phyloP scores from a whole-genome alignment of 331 rosid genomes.

The Arachis monticola region DNA sequence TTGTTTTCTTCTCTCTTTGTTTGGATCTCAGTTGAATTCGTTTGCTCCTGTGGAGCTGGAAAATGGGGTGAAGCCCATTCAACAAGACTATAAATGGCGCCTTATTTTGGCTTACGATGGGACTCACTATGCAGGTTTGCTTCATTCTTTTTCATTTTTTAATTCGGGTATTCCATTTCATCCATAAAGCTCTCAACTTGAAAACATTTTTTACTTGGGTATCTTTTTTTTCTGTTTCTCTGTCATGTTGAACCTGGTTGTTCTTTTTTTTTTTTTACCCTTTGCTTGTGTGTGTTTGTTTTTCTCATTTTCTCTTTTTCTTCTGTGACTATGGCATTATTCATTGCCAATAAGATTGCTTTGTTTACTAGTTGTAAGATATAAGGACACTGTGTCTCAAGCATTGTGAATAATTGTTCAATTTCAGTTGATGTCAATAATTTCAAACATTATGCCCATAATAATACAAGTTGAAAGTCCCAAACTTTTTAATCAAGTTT shows the following conservation, averaged over 20 bases:
- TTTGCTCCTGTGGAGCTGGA: slow-evolving; percentile 38
- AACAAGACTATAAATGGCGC: slow-evolving; percentile 77
- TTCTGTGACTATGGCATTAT: not conserved
- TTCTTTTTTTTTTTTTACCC: not conserved
- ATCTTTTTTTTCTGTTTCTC: too few species aligned
- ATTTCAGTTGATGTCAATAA: not conserved
- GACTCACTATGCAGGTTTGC: slow-evolving; percentile 73
- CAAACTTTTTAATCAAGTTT: slow-evolving; percentile 12
- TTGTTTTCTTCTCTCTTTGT: not conserved
- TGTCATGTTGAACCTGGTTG: not conserved
- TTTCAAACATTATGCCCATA: slow-evolving; percentile 4
- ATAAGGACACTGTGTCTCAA: not conserved
- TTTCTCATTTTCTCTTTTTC: not conserved
- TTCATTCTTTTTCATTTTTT: not conserved
- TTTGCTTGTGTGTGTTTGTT: not conserved
- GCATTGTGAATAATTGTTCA: slow-evolving; percentile 2
- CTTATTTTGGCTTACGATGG: slow-evolving; percentile 89
- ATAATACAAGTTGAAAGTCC: slow-evolving; percentile 12
- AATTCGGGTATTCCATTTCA: not conserved
- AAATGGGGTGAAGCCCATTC: slow-evolving; percentile 42
- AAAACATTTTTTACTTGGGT: too few species aligned
- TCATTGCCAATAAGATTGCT: not conserved
- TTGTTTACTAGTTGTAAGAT: not conserved
- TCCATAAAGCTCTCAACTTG: not conserved
- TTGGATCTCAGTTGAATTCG: slow-evolving; percentile 42